These are phyloP conservation scores for Coemansia sp. DNA, from an alignment of 192 early-diverging fungal genomes.

Conservation along the genomic window DNA sequence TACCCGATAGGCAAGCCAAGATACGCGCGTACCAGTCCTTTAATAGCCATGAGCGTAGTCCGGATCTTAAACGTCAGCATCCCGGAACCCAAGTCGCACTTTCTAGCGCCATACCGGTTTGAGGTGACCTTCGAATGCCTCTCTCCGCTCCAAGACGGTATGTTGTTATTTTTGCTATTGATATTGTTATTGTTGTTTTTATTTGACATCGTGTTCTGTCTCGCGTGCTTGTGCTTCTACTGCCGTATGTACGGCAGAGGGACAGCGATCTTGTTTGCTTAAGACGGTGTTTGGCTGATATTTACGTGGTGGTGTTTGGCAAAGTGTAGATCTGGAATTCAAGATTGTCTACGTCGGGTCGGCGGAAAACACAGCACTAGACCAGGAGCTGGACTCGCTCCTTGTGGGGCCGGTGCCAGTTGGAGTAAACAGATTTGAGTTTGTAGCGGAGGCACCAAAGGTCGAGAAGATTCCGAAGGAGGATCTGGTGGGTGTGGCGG, in stretches of 20 bases:
- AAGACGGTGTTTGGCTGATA: neutral
- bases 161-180: neutral
- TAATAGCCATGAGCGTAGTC: slow-evolving; percentile 69
- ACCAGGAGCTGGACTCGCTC: slow-evolving; percentile 94
- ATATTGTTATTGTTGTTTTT: neutral
- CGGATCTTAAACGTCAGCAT: slow-evolving; percentile 82
- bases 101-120: slow-evolving; percentile 81
- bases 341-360: slow-evolving; percentile 95
- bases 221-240: neutral
- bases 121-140: slow-evolving; percentile 98
- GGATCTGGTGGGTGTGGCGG: slow-evolving; percentile 87
- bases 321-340: slow-evolving; percentile 87
- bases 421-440: slow-evolving; percentile 91
- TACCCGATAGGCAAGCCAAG: neutral
- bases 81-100: slow-evolving; percentile 81
- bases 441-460: slow-evolving; percentile 76
- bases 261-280: neutral
- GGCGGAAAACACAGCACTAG: slow-evolving; percentile 72
- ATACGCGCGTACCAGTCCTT: neutral
- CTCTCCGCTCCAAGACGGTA: slow-evolving; percentile 82
- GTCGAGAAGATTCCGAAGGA: slow-evolving; percentile 71
- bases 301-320: neutral
- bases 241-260: neutral
- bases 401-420: slow-evolving; percentile 95
- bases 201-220: neutral